phyloP scores from a whole-genome alignment of 192 early-diverging fungal genomes.

The Chytriomyces sp. region DNA sequence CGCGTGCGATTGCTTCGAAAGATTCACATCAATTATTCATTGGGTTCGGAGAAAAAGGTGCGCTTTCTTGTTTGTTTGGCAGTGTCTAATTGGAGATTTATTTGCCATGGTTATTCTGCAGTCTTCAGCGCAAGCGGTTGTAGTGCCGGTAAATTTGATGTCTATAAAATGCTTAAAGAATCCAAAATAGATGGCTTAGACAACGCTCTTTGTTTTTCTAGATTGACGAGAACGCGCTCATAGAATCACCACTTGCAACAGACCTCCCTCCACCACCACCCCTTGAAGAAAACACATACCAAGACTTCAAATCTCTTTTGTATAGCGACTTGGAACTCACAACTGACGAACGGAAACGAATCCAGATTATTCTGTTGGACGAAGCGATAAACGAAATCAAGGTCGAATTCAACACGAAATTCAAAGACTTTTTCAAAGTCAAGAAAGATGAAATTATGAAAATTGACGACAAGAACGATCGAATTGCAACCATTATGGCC shows the following conservation, averaged over 20 bases:
- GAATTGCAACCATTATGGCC: slow-evolving; percentile 52
- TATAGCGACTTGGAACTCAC: slow-evolving; percentile 57
- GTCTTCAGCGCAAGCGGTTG: too few relatives aligned
- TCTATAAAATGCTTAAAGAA: too few relatives aligned
- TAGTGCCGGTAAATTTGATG: too few relatives aligned
- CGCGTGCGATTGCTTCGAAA: slow-evolving; percentile 47
- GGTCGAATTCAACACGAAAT: slow-evolving; percentile 57
- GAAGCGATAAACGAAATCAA: slow-evolving; percentile 56
- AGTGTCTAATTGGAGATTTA: too few relatives aligned
- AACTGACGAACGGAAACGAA: slow-evolving; percentile 57
- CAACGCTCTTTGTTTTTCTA: not conserved
- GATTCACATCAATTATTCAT: slow-evolving; percentile 36
- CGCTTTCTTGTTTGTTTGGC: too few relatives aligned
- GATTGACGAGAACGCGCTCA: not conserved
- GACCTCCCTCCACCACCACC: not conserved
- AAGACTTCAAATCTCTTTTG: slow-evolving; percentile 41
- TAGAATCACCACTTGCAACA: not conserved
- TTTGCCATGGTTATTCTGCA: too few relatives aligned
- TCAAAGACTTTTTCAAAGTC: slow-evolving; percentile 48
- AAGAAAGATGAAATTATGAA: slow-evolving; percentile 61
- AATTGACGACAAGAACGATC: slow-evolving; percentile 68
- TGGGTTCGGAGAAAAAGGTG: not conserved
- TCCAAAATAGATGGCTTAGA: not conserved
- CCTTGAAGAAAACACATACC: not conserved
- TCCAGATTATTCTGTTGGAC: slow-evolving; percentile 52